Evolutionary conservation across 2,329 filamentous ascomycete genomes (phyloP), one percentile per base, ranked within the genome.

Genomic region (Calonectria ilicicola): DNA sequence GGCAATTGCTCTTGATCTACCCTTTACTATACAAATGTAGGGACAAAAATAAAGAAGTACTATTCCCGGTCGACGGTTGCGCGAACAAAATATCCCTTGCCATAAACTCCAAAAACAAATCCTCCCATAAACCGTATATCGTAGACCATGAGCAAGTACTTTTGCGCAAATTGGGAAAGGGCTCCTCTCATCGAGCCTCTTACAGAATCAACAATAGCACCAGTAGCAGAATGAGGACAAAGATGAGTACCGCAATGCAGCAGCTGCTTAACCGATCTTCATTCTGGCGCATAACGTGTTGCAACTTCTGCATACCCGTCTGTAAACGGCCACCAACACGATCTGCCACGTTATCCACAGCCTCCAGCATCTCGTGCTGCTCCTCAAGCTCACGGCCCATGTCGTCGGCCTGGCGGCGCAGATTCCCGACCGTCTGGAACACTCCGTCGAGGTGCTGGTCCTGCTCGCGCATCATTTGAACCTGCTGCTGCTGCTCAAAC

Each of bases 361-460:
- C 92, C 75, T 97, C 93, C 70, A 99, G 88, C 90, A 98, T 93
- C 83, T 95, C 94, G 26, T 90, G 90, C 88, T 99, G 97, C 86
- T 99, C 97, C 85, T 98, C 97, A 56, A 99, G 88, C 86, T 99
- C 97, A 70, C 96, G 89, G 1, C 97, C 96, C 96, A 99, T 99
- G 78, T 95, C 94, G 84, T 97, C 93, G 2, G 97, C 97, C 88
- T 98, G 97, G 81, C 93, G 89, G 69, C 96, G 89, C 81, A 99
- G 85, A 82, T 95, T 98, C 2, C 96, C 96, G 27, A 99, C 97
- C 1, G 96, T 98, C 77, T 93, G 91, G 82, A 97, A 98, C 58
- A 99, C 96, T 19, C 94, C 94, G 82, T 98, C 96, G 2, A 99
- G 89, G 79, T 97, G 94, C 85, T 96, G 89, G 82, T 99, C 97